Conservation (phyloP, 257 asterid species). For the Solanum tarijense region DNA sequence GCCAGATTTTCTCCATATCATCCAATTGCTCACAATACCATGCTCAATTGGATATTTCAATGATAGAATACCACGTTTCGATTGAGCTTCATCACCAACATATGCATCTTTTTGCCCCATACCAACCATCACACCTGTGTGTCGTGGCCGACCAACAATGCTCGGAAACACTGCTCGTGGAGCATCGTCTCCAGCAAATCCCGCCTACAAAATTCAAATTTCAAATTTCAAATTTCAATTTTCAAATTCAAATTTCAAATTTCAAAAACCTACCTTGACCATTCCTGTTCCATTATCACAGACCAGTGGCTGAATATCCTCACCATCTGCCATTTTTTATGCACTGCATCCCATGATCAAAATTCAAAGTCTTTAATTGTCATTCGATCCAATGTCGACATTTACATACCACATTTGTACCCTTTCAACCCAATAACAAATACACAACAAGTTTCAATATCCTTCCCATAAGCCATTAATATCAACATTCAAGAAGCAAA, state of each 20-base stretch:
- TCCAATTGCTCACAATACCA: slow-evolving; percentile 22
- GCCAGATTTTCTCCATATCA: slow-evolving; percentile 25
- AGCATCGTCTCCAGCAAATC: slow-evolving; percentile 31
- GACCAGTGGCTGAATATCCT: slow-evolving; percentile 10
- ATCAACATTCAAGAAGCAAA: not conserved
- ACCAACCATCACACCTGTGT: slow-evolving; percentile 27
- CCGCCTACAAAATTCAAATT: slow-evolving; percentile 4
- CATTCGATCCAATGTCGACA: too few species aligned
- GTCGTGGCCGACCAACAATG: slow-evolving; percentile 28
- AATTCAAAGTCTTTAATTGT: not conserved
- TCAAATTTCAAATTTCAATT: too few species aligned
- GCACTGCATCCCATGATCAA: not conserved
- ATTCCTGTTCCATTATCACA: slow-evolving; percentile 7
- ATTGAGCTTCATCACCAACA: slow-evolving; percentile 30
- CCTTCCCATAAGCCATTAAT: not conserved
- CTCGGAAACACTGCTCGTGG: slow-evolving; percentile 27
- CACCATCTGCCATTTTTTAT: slow-evolving; percentile 7
- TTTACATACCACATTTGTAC: not conserved
- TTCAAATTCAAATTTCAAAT: too few species aligned
- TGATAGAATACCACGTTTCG: slow-evolving; percentile 23
- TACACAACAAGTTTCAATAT: not conserved
- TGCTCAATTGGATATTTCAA: slow-evolving; percentile 26
- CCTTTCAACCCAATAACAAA: not conserved
- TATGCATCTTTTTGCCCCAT: slow-evolving; percentile 27
- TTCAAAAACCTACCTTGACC: not conserved